phyloP scores from a whole-genome alignment of 1,284 basidiomycete species.

The Microbotryum saponariae region DNA sequence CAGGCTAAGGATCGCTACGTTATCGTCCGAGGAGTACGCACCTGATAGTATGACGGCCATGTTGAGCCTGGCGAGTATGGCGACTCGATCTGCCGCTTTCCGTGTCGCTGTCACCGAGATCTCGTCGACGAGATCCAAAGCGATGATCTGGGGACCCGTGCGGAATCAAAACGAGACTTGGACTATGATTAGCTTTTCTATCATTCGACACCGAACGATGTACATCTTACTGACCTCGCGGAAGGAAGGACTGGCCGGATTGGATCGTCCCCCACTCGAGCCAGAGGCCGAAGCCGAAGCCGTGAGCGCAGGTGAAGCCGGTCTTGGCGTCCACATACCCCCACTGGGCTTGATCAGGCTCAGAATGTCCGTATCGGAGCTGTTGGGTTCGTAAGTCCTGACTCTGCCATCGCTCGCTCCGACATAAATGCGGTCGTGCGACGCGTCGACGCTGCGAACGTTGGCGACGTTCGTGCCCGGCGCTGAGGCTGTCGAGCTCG shows the following conservation, averaged over 20 bases:
- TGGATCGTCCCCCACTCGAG: neutral
- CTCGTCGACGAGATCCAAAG: slow-evolving; percentile 20
- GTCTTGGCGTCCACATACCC: neutral
- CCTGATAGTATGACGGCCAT: slow-evolving; percentile 32
- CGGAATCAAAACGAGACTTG: too few species aligned
- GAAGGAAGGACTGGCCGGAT: neutral
- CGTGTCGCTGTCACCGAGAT: slow-evolving; percentile 8
- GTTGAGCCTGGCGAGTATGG: slow-evolving; percentile 22
- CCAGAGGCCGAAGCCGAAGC: neutral
- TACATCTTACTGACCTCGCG: neutral
- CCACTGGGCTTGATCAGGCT: slow-evolving; percentile 3
- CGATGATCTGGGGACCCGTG: neutral
- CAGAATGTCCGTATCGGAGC: neutral
- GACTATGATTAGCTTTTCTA: neutral
- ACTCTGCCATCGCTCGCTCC: slow-evolving; percentile 21
- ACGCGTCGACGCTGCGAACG: slow-evolving; percentile 22
- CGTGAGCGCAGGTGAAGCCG: neutral
- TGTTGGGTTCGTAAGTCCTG: slow-evolving; percentile 15
- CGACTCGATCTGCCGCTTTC: slow-evolving; percentile 22
- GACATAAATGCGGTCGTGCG: slow-evolving; percentile 20
- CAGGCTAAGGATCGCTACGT: neutral
- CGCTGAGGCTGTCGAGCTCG: neutral
- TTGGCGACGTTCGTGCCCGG: neutral
- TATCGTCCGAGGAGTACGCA: neutral
- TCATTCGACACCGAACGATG: slow-evolving; percentile 7